Conservation (phyloP, 306 rosid genomes). For the Psophocarpus tetragonolobus region DNA sequence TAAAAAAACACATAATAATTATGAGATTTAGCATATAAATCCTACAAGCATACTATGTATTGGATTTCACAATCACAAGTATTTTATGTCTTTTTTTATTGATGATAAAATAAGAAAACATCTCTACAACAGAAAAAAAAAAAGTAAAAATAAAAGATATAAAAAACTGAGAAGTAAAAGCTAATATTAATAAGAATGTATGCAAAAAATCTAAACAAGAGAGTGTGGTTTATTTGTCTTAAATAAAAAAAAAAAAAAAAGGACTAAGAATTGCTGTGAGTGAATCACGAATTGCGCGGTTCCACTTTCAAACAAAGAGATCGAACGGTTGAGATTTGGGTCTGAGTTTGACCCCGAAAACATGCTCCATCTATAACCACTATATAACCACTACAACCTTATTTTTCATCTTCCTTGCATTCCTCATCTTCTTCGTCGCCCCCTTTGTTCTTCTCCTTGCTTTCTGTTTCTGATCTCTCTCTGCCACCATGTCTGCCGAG, state of each 20-base stretch:
- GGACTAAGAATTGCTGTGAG: not conserved
- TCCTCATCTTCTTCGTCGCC: not conserved
- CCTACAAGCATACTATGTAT: too few species aligned
- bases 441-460: not conserved
- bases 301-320: slow-evolving; percentile 40
- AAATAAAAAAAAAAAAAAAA: not conserved
- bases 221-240: too few species aligned
- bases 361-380: slow-evolving; percentile 53
- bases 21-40: too few species aligned
- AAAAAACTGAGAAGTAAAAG: too few species aligned
- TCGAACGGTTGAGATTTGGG: slow-evolving; percentile 66
- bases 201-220: too few species aligned
- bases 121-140: too few species aligned
- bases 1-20: too few species aligned
- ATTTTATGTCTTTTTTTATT: too few species aligned
- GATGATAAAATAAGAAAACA: too few species aligned
- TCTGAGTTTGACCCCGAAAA: slow-evolving; percentile 43
- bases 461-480: slow-evolving; percentile 44
- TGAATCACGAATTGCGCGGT: slow-evolving; percentile 63
- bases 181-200: too few species aligned
- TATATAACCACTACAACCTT: slow-evolving; percentile 40
- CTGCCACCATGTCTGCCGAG: slow-evolving; percentile 70
- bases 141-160: too few species aligned
- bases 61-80: too few species aligned
- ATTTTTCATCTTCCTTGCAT: slow-evolving; percentile 44